These are phyloP conservation scores for Phaffomyces thermotolerans DNA, from an alignment of 805 yeast species.

Conservation along the genomic window DNA sequence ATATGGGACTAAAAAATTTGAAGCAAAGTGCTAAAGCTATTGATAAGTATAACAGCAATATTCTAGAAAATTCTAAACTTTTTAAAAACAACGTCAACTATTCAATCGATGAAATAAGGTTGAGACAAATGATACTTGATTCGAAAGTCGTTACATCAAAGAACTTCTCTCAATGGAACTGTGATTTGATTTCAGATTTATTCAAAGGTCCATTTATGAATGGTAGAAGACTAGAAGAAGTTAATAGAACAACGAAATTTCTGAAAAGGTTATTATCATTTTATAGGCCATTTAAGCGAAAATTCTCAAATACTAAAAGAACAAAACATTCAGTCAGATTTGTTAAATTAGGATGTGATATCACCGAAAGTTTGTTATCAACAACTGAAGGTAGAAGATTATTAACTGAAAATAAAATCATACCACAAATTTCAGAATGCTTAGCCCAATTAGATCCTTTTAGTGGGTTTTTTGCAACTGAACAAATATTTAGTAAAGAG, in stretches of 20 bases:
- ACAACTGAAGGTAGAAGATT: slow-evolving; percentile 61
- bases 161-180: slow-evolving; percentile 79
- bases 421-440: slow-evolving; percentile 86
- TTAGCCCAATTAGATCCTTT: slow-evolving; percentile 77
- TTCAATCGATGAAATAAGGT: slow-evolving; percentile 50
- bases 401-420: slow-evolving; percentile 62
- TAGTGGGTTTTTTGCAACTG: slow-evolving; percentile 65
- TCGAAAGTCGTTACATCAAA: slow-evolving; percentile 74
- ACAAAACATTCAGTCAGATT: slow-evolving; percentile 48
- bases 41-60: slow-evolving; percentile 2
- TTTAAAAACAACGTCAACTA: slow-evolving; percentile 8
- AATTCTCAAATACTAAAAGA: slow-evolving; percentile 54
- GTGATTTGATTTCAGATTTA: slow-evolving; percentile 66
- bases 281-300: slow-evolving; percentile 82
- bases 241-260: slow-evolving; percentile 72
- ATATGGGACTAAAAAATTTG: slow-evolving; percentile 26
- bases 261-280: slow-evolving; percentile 79
- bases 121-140: slow-evolving; percentile 57
- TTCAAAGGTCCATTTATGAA: slow-evolving; percentile 77
- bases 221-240: slow-evolving; percentile 69
- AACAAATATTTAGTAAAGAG: slow-evolving; percentile 61
- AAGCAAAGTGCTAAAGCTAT: slow-evolving; percentile 12
- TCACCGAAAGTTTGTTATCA: slow-evolving; percentile 58
- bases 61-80: slow-evolving; percentile 20
- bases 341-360: slow-evolving; percentile 66